Percentiles rank a stretch among this genome's conserved stretches.
phyloP scores from a whole-genome alignment of 768 basidiomycete species.

The Mrakia hoshinonis region DNA sequence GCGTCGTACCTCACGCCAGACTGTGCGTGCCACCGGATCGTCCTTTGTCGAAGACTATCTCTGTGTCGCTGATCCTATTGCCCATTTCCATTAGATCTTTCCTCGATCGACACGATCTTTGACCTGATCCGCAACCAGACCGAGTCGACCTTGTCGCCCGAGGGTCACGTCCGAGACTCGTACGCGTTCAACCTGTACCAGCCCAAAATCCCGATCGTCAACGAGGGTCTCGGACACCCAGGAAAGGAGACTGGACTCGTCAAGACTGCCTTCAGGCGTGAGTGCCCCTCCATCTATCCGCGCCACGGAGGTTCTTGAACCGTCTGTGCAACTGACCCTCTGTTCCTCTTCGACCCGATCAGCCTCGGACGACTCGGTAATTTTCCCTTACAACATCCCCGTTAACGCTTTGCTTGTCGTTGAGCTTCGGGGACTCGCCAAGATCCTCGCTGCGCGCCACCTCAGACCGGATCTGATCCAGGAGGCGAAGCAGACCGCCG shows the following conservation, averaged over 20 bases:
- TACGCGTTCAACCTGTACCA: constrained; percentile 5
- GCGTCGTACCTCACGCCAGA: constrained; percentile 61
- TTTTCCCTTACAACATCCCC: constrained; percentile 64
- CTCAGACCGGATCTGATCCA: not conserved
- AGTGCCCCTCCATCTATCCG: not conserved
- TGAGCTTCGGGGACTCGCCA: constrained; percentile 51
- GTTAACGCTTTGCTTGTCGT: constrained; percentile 78
- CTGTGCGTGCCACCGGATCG: constrained; percentile 47
- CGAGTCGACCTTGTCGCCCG: not conserved
- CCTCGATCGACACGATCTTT: constrained; percentile 12
- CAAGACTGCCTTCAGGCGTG: constrained; percentile 45
- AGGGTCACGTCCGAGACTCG: not conserved
- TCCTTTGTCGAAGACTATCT: not conserved
- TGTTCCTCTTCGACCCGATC: constrained; percentile 48
- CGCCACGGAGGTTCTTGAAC: no score
- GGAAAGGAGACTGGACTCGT: constrained; percentile 66
- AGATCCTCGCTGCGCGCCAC: constrained; percentile 50
- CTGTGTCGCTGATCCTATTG: not conserved
- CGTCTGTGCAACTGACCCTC: not conserved
- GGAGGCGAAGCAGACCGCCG: not conserved
- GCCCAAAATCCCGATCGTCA: constrained; percentile 43
- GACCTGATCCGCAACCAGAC: constrained; percentile 11
- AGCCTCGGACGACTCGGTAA: constrained; percentile 65
- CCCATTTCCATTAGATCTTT: not conserved
- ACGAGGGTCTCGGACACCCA: constrained; percentile 65